Evolutionary conservation across 768 basidiomycete species (phyloP).

Genomic region (Pleurotus tuber-regium): DNA sequence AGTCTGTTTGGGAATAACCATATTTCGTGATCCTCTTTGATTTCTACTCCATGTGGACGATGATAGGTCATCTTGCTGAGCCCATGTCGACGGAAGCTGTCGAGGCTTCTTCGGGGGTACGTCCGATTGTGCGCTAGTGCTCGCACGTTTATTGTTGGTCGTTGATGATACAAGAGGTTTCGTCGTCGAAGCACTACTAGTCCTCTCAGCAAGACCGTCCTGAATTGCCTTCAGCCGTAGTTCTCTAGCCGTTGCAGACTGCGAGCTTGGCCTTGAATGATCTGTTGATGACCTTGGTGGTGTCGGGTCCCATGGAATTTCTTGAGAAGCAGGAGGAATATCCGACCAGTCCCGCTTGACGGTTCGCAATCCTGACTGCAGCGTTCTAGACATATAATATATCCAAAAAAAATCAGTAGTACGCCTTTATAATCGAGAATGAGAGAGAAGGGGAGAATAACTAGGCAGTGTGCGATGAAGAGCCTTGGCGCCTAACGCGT

Average conservation of each 20-base stretch:
- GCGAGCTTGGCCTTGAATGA: too few relatives aligned
- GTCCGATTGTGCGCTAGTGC: slow-evolving; percentile 22
- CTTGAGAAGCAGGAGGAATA: slow-evolving; percentile 32
- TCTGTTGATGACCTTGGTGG: too few relatives aligned
- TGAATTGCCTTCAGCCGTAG: slow-evolving; percentile 57
- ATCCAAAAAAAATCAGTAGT: neutral
- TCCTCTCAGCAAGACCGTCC: slow-evolving; percentile 41
- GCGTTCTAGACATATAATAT: slow-evolving; percentile 27
- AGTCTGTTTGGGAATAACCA: slow-evolving; percentile 11
- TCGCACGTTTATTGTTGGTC: slow-evolving; percentile 36
- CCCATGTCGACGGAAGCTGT: slow-evolving; percentile 52
- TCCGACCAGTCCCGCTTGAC: slow-evolving; percentile 64
- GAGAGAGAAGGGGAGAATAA: too few relatives aligned
- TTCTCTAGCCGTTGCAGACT: slow-evolving; percentile 24
- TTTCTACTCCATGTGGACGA: slow-evolving; percentile 2
- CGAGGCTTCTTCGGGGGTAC: slow-evolving; percentile 51
- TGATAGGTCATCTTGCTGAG: slow-evolving; percentile 11
- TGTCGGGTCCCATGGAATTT: slow-evolving; percentile 8
- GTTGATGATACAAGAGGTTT: slow-evolving; percentile 27
- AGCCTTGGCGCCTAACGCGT: too few relatives aligned
- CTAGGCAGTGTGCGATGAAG: too few relatives aligned
- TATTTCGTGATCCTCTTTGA: neutral
- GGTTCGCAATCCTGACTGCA: slow-evolving; percentile 59
- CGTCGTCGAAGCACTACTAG: slow-evolving; percentile 18
- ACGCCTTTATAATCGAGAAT: too few relatives aligned